Evolutionary conservation across 2,329 filamentous ascomycete species (phyloP).

Genomic region (Cylindrodendrum hubeiense): DNA sequence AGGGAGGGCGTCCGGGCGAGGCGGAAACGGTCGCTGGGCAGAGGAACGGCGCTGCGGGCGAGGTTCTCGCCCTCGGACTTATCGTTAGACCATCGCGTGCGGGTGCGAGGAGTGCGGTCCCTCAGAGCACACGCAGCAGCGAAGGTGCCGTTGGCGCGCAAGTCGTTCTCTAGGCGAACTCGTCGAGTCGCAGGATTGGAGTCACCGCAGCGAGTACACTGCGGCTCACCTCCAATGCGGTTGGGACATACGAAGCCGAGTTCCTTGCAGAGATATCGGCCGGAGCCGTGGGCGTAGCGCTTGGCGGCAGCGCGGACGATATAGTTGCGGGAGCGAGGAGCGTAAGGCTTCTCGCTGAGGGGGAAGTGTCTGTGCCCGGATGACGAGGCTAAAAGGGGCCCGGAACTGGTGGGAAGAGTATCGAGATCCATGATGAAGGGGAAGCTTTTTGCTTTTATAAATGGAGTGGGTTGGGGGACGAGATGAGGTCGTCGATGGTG

Average conservation of each 20-base stretch:
- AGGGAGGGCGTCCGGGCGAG: slow-evolving; percentile 55
- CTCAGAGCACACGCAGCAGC: slow-evolving; percentile 10
- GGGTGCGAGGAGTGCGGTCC: slow-evolving; percentile 29
- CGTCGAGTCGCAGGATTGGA: slow-evolving; percentile 31
- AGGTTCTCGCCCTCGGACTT: slow-evolving; percentile 51
- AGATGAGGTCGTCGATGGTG: slow-evolving; percentile 5
- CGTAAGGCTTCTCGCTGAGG: slow-evolving; percentile 25
- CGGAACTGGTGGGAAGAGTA: slow-evolving; percentile 34
- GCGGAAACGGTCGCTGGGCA: slow-evolving; percentile 52
- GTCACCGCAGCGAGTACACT: slow-evolving; percentile 32
- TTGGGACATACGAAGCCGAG: slow-evolving; percentile 39
- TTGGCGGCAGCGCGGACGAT: slow-evolving; percentile 49
- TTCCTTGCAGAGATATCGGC: slow-evolving; percentile 36
- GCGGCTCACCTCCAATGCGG: slow-evolving; percentile 1
- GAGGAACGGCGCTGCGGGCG: slow-evolving; percentile 49
- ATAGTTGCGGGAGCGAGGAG: slow-evolving; percentile 43
- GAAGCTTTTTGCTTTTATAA: neutral
- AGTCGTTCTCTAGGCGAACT: slow-evolving; percentile 38
- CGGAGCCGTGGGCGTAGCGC: slow-evolving; percentile 41
- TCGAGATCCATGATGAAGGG: slow-evolving; percentile 33
- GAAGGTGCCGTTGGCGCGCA: slow-evolving; percentile 28
- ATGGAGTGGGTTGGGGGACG: slow-evolving; percentile 8
- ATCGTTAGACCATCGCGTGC: slow-evolving; percentile 33
- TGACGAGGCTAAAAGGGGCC: slow-evolving; percentile 36
- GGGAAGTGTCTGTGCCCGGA: slow-evolving; percentile 38